These are phyloP conservation scores for Malus hybrid DNA, from an alignment of 331 rosid species.

Conservation along the genomic window DNA sequence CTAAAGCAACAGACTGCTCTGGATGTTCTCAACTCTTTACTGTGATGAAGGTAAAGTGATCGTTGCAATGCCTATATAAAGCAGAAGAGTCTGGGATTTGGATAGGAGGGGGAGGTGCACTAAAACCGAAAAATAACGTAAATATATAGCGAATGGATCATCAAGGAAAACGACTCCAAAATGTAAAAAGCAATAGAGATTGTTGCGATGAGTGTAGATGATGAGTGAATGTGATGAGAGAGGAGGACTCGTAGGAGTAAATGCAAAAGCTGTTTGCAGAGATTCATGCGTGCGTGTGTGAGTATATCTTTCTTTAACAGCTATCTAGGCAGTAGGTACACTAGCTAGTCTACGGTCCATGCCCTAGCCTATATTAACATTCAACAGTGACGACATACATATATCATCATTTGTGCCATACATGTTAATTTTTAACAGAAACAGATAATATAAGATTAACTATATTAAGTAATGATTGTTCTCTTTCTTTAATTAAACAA, in stretches of 20 bases:
- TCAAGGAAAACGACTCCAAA: too few species aligned
- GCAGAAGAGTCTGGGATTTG: neutral
- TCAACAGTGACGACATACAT: neutral
- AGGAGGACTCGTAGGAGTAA: neutral
- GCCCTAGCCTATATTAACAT: neutral
- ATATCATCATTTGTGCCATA: neutral
- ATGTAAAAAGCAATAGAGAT: too few species aligned
- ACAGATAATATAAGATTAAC: too few species aligned
- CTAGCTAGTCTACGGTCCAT: neutral
- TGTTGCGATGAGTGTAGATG: too few species aligned
- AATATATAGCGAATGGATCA: neutral
- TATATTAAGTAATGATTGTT: too few species aligned
- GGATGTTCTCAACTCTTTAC: neutral
- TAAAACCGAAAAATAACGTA: conserved; percentile 8
- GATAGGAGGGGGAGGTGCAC: neutral
- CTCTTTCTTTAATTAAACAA: too few species aligned
- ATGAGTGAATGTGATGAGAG: too few species aligned
- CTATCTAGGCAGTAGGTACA: neutral
- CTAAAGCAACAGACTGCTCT: neutral
- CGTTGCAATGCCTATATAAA: neutral
- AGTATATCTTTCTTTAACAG: neutral
- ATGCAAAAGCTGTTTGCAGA: conserved; percentile 7
- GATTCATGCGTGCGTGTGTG: conserved; percentile 13
- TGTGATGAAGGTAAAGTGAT: neutral
- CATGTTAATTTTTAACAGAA: too few species aligned